These are phyloP conservation scores for Citrus trifoliata DNA, from an alignment of 345 rosid genomes.

Conservation along the genomic window DNA sequence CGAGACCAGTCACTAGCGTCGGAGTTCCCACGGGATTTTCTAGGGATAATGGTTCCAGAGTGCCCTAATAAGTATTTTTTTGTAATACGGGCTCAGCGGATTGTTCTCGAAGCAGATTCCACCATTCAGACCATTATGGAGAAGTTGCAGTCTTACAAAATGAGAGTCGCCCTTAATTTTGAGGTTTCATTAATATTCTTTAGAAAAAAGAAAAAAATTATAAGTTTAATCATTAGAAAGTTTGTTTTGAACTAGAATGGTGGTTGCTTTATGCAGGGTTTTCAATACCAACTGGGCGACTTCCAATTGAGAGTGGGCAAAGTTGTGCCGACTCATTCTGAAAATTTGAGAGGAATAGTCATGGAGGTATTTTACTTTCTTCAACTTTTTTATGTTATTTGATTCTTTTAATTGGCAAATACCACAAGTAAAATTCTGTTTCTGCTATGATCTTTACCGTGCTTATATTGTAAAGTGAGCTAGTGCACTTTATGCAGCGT, in stretches of 20 bases:
- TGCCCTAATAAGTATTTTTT: constrained; percentile 81
- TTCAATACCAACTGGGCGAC: constrained; percentile 87
- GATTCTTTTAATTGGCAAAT: not conserved
- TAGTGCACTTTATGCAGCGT: not conserved
- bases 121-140: constrained; percentile 88
- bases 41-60: constrained; percentile 74
- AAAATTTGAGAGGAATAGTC: constrained; percentile 81
- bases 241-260: not conserved
- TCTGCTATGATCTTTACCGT: not conserved
- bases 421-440: not conserved
- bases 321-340: constrained; percentile 76
- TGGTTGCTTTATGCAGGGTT: constrained; percentile 46
- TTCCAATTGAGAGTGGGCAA: constrained; percentile 87
- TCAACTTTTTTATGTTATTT: not conserved
- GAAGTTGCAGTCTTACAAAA: constrained; percentile 87
- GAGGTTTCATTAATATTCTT: constrained; percentile 40
- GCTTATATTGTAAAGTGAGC: no score
- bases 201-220: no score
- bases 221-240: no score
- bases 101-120: constrained; percentile 75
- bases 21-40: constrained; percentile 78
- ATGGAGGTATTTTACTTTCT: constrained; percentile 69
- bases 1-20: constrained; percentile 47
- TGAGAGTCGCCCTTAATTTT: constrained; percentile 65
- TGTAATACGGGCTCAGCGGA: constrained; percentile 60